These are phyloP conservation scores for Halenospora varia DNA, from an alignment of 495 filamentous ascomycete species.

Conservation along the genomic window DNA sequence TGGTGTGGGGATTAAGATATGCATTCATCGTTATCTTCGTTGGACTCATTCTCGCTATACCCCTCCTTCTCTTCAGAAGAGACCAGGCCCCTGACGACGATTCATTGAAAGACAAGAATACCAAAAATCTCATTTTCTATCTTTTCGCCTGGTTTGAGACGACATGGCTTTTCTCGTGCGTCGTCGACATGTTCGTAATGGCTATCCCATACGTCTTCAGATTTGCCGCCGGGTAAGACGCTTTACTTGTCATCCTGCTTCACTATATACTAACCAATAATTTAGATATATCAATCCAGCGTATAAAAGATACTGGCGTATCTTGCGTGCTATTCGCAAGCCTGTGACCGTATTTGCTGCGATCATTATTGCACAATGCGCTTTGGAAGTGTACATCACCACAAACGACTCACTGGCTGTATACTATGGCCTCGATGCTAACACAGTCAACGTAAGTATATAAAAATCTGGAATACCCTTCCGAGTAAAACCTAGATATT, in stretches of 20 bases:
- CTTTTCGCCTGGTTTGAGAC: conserved; percentile 21
- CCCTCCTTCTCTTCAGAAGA: not conserved
- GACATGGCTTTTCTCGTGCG: conserved; percentile 21
- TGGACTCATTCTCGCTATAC: conserved; percentile 1
- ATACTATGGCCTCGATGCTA: not conserved
- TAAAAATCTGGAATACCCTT: too few species aligned
- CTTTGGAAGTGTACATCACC: conserved; percentile 10
- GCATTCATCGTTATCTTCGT: conserved; percentile 1
- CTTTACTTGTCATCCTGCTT: too few species aligned
- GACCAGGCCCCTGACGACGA: not conserved
- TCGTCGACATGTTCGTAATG: conserved; percentile 14
- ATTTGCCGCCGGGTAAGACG: conserved; percentile 24
- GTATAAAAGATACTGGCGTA: conserved; percentile 26
- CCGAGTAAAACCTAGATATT: too few species aligned
- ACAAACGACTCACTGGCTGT: not conserved
- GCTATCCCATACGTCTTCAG: conserved; percentile 27
- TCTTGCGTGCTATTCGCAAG: conserved; percentile 20
- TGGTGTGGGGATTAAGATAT: not conserved
- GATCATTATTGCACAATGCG: conserved; percentile 15
- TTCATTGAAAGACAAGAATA: not conserved
- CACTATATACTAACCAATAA: too few species aligned
- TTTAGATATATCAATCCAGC: conserved; percentile 23
- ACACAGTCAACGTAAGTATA: not conserved
- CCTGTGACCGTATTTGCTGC: conserved; percentile 21
- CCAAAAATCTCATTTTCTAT: conserved; percentile 15